Conservation (phyloP, 176 grass and related monocot species). For the Musa beccarii region DNA sequence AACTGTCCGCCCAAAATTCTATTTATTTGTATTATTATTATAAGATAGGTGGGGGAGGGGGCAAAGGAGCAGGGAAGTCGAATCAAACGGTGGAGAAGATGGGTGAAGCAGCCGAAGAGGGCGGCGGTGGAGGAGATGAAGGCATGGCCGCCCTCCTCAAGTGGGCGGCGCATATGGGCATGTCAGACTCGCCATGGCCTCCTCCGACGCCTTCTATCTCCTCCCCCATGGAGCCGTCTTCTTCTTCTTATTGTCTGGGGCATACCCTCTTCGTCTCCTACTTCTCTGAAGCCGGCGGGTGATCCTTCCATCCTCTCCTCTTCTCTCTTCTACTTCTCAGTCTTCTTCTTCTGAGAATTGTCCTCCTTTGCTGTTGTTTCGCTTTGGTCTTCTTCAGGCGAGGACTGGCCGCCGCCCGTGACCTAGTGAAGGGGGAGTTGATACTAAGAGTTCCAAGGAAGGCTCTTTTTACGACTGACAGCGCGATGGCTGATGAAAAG, state of each 20-base stretch:
- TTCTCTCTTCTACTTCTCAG: not conserved
- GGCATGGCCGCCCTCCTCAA: constrained; percentile 52
- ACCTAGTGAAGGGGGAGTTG: constrained; percentile 58
- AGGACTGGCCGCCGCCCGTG: constrained; percentile 63
- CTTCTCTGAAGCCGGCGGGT: constrained; percentile 75
- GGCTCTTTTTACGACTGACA: constrained; percentile 64
- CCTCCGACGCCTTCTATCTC: not conserved
- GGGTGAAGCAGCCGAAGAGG: constrained; percentile 10
- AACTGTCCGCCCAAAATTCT: no score
- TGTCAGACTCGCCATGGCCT: constrained; percentile 37
- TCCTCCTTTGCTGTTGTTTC: not conserved
- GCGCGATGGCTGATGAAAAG: constrained; percentile 37
- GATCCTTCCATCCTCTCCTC: constrained; percentile 17
- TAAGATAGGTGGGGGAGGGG: no score
- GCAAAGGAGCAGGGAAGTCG: not conserved
- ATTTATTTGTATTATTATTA: no score
- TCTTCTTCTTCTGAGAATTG: not conserved
- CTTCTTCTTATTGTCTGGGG: constrained; percentile 37
- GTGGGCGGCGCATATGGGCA: constrained; percentile 68
- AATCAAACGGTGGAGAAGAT: not conserved
- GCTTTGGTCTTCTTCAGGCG: constrained; percentile 32
- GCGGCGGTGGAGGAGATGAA: not conserved
- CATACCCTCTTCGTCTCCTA: constrained; percentile 45
- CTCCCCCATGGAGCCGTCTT: not conserved
- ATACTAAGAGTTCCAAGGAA: constrained; percentile 55